Conservation (phyloP, 768 basidiomycete genomes). For the Trametes cinnabarina region DNA sequence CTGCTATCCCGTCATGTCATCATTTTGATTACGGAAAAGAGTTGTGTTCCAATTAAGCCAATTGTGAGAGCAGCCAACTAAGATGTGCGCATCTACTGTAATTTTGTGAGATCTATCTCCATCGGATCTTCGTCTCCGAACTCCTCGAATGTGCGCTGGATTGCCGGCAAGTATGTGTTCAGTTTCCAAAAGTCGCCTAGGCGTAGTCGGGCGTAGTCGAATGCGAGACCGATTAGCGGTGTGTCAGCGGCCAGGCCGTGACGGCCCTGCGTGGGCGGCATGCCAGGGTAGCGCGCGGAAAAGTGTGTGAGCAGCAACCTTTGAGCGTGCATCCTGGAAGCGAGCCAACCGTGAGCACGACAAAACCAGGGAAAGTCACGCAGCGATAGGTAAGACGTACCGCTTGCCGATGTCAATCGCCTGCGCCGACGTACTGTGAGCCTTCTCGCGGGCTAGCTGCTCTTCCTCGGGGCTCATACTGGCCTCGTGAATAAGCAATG, state of each 20-base stretch:
- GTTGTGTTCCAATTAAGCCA: neutral
- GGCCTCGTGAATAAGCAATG: constrained; percentile 91
- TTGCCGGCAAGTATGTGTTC: constrained; percentile 66
- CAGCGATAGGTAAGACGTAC: constrained; percentile 43
- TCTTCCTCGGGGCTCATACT: constrained; percentile 86
- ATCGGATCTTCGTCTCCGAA: constrained; percentile 44
- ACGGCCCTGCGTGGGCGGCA: constrained; percentile 44
- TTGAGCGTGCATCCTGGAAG: constrained; percentile 74
- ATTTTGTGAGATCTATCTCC: constrained; percentile 15
- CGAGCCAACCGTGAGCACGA: neutral
- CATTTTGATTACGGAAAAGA: neutral
- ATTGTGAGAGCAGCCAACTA: neutral
- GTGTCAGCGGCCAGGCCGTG: neutral
- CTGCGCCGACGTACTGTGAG: constrained; percentile 88
- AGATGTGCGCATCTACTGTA: constrained; percentile 5
- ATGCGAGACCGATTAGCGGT: constrained; percentile 63
- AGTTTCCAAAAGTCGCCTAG: constrained; percentile 87
- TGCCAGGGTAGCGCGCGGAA: constrained; percentile 88
- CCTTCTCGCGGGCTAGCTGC: constrained; percentile 69
- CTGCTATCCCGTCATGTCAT: neutral
- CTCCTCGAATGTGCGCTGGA: constrained; percentile 62
- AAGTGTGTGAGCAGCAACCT: constrained; percentile 93
- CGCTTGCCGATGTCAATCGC: constrained; percentile 74
- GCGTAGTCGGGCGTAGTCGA: constrained; percentile 72
- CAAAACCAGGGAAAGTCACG: neutral